Evolutionary conservation across 2,329 filamentous ascomycete genomes (phyloP).

Genomic region (Fusarium sp.): DNA sequence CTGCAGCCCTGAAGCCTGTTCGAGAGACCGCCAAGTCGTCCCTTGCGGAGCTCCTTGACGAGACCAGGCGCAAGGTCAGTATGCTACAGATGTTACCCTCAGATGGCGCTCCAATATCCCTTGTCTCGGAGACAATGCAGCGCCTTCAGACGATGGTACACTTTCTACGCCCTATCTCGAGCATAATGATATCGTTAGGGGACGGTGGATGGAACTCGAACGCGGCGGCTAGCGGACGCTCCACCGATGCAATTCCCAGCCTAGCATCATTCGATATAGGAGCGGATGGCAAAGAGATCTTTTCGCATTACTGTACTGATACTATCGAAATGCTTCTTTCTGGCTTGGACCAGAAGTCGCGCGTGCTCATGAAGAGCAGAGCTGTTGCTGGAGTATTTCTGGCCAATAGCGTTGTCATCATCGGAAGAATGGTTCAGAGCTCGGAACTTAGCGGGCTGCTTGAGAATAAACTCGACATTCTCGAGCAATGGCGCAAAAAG

Average conservation of each 20-base stretch:
- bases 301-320: conserved; percentile 90
- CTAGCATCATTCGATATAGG: conserved; percentile 86
- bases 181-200: conserved; percentile 90
- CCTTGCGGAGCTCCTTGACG: conserved; percentile 83
- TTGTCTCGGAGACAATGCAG: conserved; percentile 87
- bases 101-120: conserved; percentile 81
- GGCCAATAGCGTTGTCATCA: conserved; percentile 85
- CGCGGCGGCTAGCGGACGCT: conserved; percentile 62
- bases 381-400: conserved; percentile 87
- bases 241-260: conserved; percentile 74
- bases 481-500: conserved; percentile 90
- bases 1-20: conserved; percentile 87
- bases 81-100: conserved; percentile 75
- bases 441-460: conserved; percentile 83
- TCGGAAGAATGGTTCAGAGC: conserved; percentile 85
- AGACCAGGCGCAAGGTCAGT: conserved; percentile 78
- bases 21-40: conserved; percentile 92
- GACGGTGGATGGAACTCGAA: conserved; percentile 87
- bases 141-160: conserved; percentile 87
- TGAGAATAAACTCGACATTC: conserved; percentile 70
- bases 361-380: conserved; percentile 79
- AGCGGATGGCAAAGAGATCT: conserved; percentile 87
- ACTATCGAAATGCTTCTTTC: conserved; percentile 85
- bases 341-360: conserved; percentile 79
- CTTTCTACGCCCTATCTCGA: conserved; percentile 86